phyloP scores from a whole-genome alignment of 164 flowering plant genomes.

The Malania oleifera region DNA sequence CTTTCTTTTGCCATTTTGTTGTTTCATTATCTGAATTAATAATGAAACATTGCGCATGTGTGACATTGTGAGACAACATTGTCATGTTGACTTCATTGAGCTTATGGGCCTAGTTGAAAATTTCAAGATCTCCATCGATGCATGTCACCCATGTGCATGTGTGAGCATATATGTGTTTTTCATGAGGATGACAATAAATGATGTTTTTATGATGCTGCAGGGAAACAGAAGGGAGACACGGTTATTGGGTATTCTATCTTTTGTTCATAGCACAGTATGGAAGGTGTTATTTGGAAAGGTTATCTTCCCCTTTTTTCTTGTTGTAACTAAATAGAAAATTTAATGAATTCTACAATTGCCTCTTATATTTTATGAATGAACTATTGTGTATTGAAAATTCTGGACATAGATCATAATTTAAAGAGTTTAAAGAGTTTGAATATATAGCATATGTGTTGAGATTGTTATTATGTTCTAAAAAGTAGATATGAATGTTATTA shows the following conservation, averaged over 20 bases:
- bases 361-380: not conserved
- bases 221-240: constrained; percentile 97
- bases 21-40: too few species aligned
- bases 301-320: not conserved
- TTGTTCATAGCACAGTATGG: constrained; percentile 98
- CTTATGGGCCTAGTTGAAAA: too few species aligned
- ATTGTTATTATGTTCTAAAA: not conserved
- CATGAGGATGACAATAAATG: not conserved
- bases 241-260: constrained; percentile 86
- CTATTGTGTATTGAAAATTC: too few species aligned
- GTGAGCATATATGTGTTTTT: not conserved
- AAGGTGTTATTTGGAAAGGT: constrained; percentile 98
- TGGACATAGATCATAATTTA: too few species aligned
- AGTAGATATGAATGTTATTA: too few species aligned
- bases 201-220: constrained; percentile 27
- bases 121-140: too few species aligned
- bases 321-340: not conserved
- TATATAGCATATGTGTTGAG: not conserved
- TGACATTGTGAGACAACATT: too few species aligned
- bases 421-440: too few species aligned
- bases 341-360: not conserved
- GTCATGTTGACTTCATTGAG: too few species aligned
- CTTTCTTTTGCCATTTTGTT: too few species aligned
- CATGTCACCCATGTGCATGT: not conserved
- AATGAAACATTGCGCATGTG: too few species aligned